Evolutionary conservation across 2,329 filamentous ascomycete species (phyloP).

Genomic region (Aspergillus intermedius): DNA sequence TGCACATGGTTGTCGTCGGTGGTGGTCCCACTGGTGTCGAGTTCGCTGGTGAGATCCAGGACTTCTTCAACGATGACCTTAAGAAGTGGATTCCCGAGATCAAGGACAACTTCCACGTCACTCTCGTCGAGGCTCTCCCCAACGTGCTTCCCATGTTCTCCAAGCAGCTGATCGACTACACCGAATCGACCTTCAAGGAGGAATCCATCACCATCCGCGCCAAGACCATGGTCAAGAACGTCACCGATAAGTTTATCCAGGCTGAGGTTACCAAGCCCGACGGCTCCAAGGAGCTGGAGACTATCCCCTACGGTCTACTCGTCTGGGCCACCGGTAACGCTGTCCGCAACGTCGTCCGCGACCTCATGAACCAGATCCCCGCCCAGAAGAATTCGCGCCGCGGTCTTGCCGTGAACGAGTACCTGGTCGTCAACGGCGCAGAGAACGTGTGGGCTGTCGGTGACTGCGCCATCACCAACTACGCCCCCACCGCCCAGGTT

Average conservation of each 20-base stretch:
- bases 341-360: conserved; percentile 78
- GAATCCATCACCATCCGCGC: conserved; percentile 96
- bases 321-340: conserved; percentile 99
- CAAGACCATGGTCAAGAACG: conserved; percentile 98
- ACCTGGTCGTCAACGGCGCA: conserved; percentile 93
- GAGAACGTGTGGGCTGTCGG: conserved; percentile 98
- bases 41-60: conserved; percentile 95
- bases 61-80: conserved; percentile 98
- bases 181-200: conserved; percentile 97
- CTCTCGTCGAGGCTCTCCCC: conserved; percentile 91
- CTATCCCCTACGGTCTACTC: conserved; percentile 87
- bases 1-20: conserved; percentile 96
- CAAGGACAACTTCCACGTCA: conserved; percentile 90
- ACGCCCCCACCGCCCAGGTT: conserved; percentile 95
- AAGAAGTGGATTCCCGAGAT: conserved; percentile 98
- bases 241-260: conserved; percentile 87
- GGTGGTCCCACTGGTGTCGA: conserved; percentile 96
- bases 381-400: conserved; percentile 93
- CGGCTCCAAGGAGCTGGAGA: conserved; percentile 72
- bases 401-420: conserved; percentile 95
- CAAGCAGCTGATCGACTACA: conserved; percentile 98
- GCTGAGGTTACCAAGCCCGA: conserved; percentile 76
- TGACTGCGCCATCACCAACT: conserved; percentile 95
- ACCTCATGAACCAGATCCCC: conserved; percentile 85
- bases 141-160: conserved; percentile 96